Conservation (phyloP, 2,329 filamentous ascomycete species). For the Cladobotryum mycophilum region DNA sequence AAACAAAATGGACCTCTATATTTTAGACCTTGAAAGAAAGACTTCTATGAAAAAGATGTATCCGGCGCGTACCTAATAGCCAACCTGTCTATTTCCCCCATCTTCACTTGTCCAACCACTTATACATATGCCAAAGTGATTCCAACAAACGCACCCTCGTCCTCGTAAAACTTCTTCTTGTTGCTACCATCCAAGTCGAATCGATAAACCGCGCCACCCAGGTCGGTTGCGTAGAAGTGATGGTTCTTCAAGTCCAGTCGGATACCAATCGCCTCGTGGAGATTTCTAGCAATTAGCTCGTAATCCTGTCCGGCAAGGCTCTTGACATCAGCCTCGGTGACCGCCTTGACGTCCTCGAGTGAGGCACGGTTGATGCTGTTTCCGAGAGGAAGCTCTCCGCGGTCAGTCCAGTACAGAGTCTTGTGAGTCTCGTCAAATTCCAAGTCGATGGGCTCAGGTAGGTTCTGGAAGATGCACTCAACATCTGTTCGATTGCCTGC, state of each 20-base stretch:
- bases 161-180: conserved; percentile 6
- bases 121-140: too few species aligned
- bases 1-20: too few species aligned
- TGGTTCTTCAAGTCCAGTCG: conserved; percentile 31
- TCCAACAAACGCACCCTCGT: too few species aligned
- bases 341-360: conserved; percentile 3
- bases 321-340: background rate
- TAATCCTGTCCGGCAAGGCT: conserved; percentile 14
- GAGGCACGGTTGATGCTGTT: conserved; percentile 43
- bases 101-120: too few species aligned
- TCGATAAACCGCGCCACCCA: conserved; percentile 34
- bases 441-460: conserved; percentile 54
- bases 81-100: too few species aligned
- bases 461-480: conserved; percentile 32
- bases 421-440: conserved; percentile 42
- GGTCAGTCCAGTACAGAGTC: conserved; percentile 54
- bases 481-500: conserved; percentile 34
- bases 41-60: too few species aligned
- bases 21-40: too few species aligned
- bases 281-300: conserved; percentile 24
- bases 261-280: conserved; percentile 43
- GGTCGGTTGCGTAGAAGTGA: conserved; percentile 33
- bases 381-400: conserved; percentile 50
- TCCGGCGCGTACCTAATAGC: too few species aligned
- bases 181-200: conserved; percentile 26